Evolutionary conservation across 768 basidiomycete species (phyloP), one percentile per base, ranked within the genome.

Genomic region (Russula foetens): DNA sequence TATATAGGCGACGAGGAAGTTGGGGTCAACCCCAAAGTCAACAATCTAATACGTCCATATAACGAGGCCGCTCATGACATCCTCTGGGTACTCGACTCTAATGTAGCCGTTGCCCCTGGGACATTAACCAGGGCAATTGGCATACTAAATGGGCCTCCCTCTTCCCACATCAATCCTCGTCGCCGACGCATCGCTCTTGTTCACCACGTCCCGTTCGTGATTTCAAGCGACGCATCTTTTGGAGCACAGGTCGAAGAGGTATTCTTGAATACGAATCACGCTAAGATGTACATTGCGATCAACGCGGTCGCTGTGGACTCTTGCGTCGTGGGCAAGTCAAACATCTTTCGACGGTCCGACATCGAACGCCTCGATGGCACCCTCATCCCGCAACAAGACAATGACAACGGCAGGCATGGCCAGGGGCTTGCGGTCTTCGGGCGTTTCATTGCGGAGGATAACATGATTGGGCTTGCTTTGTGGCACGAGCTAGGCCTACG

Each of bases 31-130:
- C 97, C 97, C 0, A 98, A 98, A 78, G 88, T 98, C 67, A 98
- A 98, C 76, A 98, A 98, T 72, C 85, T 99, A 49, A 79, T 94
- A 63, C 84, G 85, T 35, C 81, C 95, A 15, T 98, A 94, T 71
- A 77, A 79, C 47, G 75, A 83, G 69, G 97, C 96, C 0, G 75
- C 79, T 56, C 78, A 97, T 69, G 93, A 98, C 69, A 89, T 98
- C 51, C 75, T 98, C 52, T 99, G 95, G 95, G 88, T 98, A 31
- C 79, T 98, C 52, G 97, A 99, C 72, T 97, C 96, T n/a, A 96
- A 96, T 66, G 83, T 98, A 53, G 81, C 84, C 59, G 85, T 86
- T 24, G 82, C 83, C 47, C 79, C 86, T 0, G 86, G 86, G 17
- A 88, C 92, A 12, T 82, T 99, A 26, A 84, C 87, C 2, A 85